Conservation (phyloP, 176 grass and related monocot genomes). For the Saccharum officinarum region DNA sequence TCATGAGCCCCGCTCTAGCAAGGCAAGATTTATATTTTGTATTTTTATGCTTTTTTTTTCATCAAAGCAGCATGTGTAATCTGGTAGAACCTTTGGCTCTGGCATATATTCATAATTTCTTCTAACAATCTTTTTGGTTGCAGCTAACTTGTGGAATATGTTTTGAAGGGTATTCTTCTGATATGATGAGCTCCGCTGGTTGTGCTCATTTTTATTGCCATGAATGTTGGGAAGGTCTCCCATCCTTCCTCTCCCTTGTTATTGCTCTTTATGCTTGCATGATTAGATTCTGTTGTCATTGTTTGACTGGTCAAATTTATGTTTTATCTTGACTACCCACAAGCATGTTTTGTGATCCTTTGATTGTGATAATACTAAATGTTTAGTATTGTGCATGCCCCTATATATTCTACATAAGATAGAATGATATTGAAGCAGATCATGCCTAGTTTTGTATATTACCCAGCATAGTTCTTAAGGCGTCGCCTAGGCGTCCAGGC, state of each 20-base stretch:
- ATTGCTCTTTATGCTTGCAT: not conserved
- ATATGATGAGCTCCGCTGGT: slow-evolving; percentile 54
- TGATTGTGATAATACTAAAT: not conserved
- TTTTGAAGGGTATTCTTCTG: slow-evolving; percentile 67
- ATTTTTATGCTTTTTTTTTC: slow-evolving; percentile 22
- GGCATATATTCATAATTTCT: slow-evolving; percentile 15
- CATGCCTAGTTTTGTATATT: not conserved
- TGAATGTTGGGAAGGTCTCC: slow-evolving; percentile 82
- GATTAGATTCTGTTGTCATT: not conserved
- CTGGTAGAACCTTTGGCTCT: slow-evolving; percentile 6
- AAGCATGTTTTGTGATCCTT: not conserved
- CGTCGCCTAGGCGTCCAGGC: too few relatives aligned
- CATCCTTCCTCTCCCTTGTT: not conserved
- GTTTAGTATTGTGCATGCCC: not conserved
- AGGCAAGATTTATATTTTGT: slow-evolving; percentile 41
- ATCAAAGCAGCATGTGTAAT: slow-evolving; percentile 10
- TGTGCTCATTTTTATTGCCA: slow-evolving; percentile 87
- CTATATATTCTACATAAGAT: not conserved
- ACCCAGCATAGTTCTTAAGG: too few relatives aligned
- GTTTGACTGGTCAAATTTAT: not conserved
- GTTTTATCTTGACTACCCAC: not conserved
- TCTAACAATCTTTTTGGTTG: slow-evolving; percentile 47
- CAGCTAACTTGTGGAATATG: slow-evolving; percentile 97
- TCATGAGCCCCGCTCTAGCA: slow-evolving; percentile 25
- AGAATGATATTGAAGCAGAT: not conserved